These are phyloP conservation scores for Boletus mariae DNA, from an alignment of 1,284 basidiomycete genomes.

Conservation along the genomic window DNA sequence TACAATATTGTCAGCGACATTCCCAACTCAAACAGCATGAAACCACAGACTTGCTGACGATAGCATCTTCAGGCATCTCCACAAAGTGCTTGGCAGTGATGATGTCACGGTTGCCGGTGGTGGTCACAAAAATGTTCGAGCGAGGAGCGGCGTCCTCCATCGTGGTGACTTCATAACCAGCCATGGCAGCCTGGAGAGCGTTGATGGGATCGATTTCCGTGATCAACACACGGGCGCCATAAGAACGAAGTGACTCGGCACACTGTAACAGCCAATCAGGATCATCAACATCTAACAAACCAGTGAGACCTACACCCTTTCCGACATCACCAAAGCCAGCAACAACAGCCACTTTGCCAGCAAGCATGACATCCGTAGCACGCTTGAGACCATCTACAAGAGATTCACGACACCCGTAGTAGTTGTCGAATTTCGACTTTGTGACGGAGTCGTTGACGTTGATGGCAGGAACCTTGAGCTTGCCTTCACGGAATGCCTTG, in stretches of 20 bases:
- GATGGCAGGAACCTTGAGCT: constrained; percentile 97
- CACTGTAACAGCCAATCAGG: constrained; percentile 54
- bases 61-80: constrained; percentile 97
- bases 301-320: constrained; percentile 70
- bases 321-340: constrained; percentile 99
- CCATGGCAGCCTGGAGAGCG: constrained; percentile 99
- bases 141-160: constrained; percentile 96
- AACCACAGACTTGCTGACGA: constrained; percentile 86
- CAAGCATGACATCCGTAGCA: constrained; percentile 99
- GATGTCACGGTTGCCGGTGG: constrained; percentile 98
- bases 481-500: constrained; percentile 94
- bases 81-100: constrained; percentile 91
- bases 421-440: constrained; percentile 98
- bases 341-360: constrained; percentile 98
- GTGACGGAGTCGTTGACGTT: constrained; percentile 99
- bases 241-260: constrained; percentile 94
- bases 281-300: neutral
- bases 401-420: constrained; percentile 98
- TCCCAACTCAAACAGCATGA: neutral
- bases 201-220: constrained; percentile 99
- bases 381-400: constrained; percentile 99
- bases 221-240: constrained; percentile 93
- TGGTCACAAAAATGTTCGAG: constrained; percentile 95
- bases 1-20: constrained; percentile 49
- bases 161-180: constrained; percentile 96